Conservation (phyloP, 1,284 basidiomycete species). For the Cutaneotrichosporon arboriforme region DNA sequence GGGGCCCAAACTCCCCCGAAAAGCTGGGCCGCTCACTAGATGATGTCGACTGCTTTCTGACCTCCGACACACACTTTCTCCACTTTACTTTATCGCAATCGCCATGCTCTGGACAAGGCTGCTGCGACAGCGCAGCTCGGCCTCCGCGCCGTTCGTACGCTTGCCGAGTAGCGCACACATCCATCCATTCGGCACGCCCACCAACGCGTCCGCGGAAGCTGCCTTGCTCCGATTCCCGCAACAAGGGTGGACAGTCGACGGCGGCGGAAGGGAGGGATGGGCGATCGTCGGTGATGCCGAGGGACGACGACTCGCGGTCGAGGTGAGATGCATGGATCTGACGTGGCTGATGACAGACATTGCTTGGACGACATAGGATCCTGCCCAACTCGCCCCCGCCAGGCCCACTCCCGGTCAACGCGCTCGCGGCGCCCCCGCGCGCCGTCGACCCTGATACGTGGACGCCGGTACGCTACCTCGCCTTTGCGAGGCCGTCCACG, state of each 20-base stretch:
- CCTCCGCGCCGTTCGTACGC: conserved; percentile 22
- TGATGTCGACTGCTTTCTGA: no score
- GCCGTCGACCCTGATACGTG: conserved; percentile 12
- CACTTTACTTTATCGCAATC: neutral
- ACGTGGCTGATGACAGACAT: conserved; percentile 51
- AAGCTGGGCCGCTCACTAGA: neutral
- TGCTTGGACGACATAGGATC: conserved; percentile 64
- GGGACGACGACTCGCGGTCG: conserved; percentile 57
- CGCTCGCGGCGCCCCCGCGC: conserved; percentile 14
- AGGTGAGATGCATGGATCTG: conserved; percentile 50
- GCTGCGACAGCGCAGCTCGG: neutral
- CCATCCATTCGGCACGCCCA: conserved; percentile 32
- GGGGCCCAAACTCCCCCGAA: neutral
- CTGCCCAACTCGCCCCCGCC: conserved; percentile 56
- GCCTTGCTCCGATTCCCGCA: conserved; percentile 50
- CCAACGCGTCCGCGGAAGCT: conserved; percentile 13
- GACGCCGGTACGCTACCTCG: conserved; percentile 59
- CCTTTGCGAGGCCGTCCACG: conserved; percentile 63
- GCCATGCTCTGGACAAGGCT: conserved; percentile 4
- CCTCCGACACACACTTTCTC: neutral
- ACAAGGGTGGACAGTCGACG: conserved; percentile 57
- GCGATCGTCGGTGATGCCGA: conserved; percentile 58
- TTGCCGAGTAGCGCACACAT: conserved; percentile 32
- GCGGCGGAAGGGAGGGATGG: conserved; percentile 58
- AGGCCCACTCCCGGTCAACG: conserved; percentile 65